phyloP scores from a whole-genome alignment of 495 filamentous ascomycete genomes.

The Penicillium bialowiezense region DNA sequence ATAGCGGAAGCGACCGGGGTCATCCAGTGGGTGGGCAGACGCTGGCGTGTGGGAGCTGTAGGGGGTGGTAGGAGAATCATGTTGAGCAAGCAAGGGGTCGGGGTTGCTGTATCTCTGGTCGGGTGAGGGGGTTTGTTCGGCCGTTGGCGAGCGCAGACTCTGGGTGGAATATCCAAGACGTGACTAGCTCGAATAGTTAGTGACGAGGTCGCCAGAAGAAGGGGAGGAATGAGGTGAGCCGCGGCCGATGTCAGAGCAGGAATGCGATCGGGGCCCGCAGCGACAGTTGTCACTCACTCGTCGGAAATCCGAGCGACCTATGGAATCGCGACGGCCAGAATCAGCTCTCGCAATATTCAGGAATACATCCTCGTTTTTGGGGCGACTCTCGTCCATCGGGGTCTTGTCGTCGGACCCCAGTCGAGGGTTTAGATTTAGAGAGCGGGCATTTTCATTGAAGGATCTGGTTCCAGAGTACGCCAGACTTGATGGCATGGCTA shows the following conservation, averaged over 20 bases:
- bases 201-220: background rate
- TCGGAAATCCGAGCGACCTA: slow-evolving; percentile 47
- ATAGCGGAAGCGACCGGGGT: slow-evolving; percentile 40
- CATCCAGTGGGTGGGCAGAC: slow-evolving; percentile 52
- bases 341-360: slow-evolving; percentile 60
- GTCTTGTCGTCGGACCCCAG: slow-evolving; percentile 20
- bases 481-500: slow-evolving; percentile 31
- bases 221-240: background rate
- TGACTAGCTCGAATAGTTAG: slow-evolving; percentile 28
- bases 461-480: slow-evolving; percentile 31
- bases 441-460: slow-evolving; percentile 31
- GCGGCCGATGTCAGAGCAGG: slow-evolving; percentile 1
- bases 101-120: slow-evolving; percentile 40
- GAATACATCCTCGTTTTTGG: slow-evolving; percentile 59
- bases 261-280: background rate
- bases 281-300: slow-evolving; percentile 39
- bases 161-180: slow-evolving; percentile 42
- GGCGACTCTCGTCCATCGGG: slow-evolving; percentile 30
- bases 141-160: slow-evolving; percentile 36
- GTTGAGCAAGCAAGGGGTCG: slow-evolving; percentile 47
- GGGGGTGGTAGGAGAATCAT: slow-evolving; percentile 37
- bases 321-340: slow-evolving; percentile 42
- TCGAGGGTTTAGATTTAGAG: slow-evolving; percentile 9
- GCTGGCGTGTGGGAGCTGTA: slow-evolving; percentile 41
- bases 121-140: slow-evolving; percentile 40